Evolutionary conservation across 2,329 filamentous ascomycete species (phyloP), one percentile per base, ranked within the genome.

Genomic region (Emergomyces orientalis): DNA sequence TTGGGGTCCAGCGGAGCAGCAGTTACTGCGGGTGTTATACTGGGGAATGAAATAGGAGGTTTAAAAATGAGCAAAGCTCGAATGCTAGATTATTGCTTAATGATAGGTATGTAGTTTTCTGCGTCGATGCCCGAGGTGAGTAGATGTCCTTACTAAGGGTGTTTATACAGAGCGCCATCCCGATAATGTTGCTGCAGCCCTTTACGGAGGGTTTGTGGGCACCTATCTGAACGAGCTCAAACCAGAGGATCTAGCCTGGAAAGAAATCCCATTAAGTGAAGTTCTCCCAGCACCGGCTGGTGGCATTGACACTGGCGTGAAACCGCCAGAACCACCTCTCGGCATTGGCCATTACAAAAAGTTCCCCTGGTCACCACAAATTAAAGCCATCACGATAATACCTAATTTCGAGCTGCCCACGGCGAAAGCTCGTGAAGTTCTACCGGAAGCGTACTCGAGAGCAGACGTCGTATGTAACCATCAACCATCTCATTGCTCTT

Each of bases 311-410:
- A 97, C 93, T 0, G 93, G 94, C 49, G 82, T 89, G 70, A 86
- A 81, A 69, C 94, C 94, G 25, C 93, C 94, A 5, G 84, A 90
- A 73, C 94, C 94, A n/a, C 94, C 94, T 2, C 75, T 88, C 68
- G 90, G 91, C 71, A 97, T 99, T 70, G 94, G 93, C 58, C 92
- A 97, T 76, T 96, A 96, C 79, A 92, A 95, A 78, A 93, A 92
- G 76, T 97, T 97, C 76, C 86, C 86, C 51, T 97, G 93, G 93
- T 88, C 91, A 63, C 86, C 87, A 67, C 90, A 96, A 75, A 96
- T 99, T 81, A 97, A 97, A 81, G 93, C 92, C 65, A 88, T 99
- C 67, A 91, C 92, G 68, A 93, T 99, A 70, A 96, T 99, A 65
- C 94, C 94, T 9, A 85, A 96, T 70, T 99, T 97, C 72, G 90